phyloP scores from a whole-genome alignment of 257 asterid genomes.

The Ophiorrhiza pumila region DNA sequence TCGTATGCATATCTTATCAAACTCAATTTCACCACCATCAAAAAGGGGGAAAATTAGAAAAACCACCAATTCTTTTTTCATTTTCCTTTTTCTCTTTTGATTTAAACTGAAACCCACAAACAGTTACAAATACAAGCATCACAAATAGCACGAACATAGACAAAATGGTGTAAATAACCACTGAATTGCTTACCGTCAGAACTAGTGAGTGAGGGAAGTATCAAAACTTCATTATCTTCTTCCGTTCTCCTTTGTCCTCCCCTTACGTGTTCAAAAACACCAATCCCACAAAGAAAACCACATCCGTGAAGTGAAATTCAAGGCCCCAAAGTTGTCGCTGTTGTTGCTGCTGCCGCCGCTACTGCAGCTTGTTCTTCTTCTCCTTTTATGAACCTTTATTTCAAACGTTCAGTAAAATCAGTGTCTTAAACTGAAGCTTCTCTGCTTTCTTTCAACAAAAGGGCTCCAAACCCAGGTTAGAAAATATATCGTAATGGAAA shows the following conservation, averaged over 20 bases:
- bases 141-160: background rate
- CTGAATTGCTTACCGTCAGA: background rate
- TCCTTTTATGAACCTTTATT: background rate
- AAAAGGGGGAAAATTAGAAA: background rate
- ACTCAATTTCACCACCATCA: background rate
- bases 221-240: background rate
- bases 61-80: background rate
- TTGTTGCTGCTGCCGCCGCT: slow-evolving; percentile 1
- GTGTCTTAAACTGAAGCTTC: background rate
- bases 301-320: slow-evolving; percentile 6
- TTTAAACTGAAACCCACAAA: background rate
- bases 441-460: background rate
- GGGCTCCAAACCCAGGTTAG: slow-evolving; percentile 15
- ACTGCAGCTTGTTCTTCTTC: background rate
- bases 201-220: background rate
- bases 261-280: background rate
- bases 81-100: background rate
- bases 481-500: slow-evolving; percentile 7
- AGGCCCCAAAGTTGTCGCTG: background rate
- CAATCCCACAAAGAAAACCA: background rate
- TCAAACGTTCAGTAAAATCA: background rate
- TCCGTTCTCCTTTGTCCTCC: too few relatives aligned
- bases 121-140: background rate
- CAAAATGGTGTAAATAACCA: background rate
- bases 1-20: background rate